Conservation (phyloP, 2,329 filamentous ascomycete species). For the Kalaharituber pfeilii region DNA sequence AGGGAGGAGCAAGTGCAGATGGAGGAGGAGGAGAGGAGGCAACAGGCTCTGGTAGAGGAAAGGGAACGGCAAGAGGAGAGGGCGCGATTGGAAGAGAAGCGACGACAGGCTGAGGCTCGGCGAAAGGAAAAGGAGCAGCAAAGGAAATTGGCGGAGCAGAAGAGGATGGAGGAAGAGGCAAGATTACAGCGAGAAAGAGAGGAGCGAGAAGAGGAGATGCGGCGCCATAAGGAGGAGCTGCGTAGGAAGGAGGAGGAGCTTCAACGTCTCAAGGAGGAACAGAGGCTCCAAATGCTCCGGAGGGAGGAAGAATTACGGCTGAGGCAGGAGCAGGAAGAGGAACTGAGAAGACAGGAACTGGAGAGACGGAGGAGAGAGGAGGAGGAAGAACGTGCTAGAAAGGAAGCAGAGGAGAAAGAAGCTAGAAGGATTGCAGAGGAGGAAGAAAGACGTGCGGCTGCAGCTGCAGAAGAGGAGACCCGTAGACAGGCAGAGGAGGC, state of each 20-base stretch:
- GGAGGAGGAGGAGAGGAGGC: conserved; percentile 44
- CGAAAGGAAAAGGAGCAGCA: conserved; percentile 19
- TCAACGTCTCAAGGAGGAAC: conserved; percentile 11
- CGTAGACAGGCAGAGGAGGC: neutral
- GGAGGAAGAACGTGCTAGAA: conserved; percentile 10
- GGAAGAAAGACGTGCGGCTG: neutral
- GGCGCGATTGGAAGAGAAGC: neutral
- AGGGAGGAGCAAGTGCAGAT: conserved; percentile 45
- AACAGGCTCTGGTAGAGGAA: conserved; percentile 25
- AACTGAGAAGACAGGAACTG: conserved; percentile 10
- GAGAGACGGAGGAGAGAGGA: conserved; percentile 16
- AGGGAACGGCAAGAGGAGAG: conserved; percentile 31
- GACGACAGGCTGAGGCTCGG: conserved; percentile 4
- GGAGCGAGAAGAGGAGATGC: conserved; percentile 5
- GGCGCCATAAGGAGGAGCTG: conserved; percentile 5
- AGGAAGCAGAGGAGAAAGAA: conserved; percentile 7
- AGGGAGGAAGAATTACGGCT: conserved; percentile 12
- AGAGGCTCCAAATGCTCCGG: neutral
- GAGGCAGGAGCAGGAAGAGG: conserved; percentile 13
- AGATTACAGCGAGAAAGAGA: conserved; percentile 12
- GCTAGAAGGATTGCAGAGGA: neutral
- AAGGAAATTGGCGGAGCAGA: conserved; percentile 7
- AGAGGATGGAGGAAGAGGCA: conserved; percentile 21
- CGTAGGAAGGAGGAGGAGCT: conserved; percentile 7
- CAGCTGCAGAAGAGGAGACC: neutral